Percentiles rank a stretch among this genome's conserved stretches.
phyloP scores from a whole-genome alignment of 192 early-diverging fungal species.

The Pilaira anomala region DNA sequence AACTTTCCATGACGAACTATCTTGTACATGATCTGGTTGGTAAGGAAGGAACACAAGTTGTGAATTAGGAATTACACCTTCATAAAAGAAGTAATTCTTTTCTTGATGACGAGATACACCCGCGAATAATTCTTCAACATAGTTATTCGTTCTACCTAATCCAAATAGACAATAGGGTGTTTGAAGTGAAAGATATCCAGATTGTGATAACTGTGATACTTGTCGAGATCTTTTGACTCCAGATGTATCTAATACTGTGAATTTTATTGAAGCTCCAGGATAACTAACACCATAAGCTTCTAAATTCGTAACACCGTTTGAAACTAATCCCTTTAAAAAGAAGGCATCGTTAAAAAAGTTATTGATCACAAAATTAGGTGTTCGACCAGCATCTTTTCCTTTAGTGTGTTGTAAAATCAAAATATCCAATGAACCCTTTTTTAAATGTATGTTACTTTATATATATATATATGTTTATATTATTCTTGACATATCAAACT shows the following conservation, averaged over 20 bases:
- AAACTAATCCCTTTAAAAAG: slow-evolving; percentile 82
- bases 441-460: not conserved
- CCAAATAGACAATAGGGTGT: slow-evolving; percentile 85
- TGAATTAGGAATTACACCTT: slow-evolving; percentile 92
- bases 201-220: slow-evolving; percentile 79
- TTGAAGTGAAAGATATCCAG: slow-evolving; percentile 69
- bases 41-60: slow-evolving; percentile 86
- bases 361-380: slow-evolving; percentile 69
- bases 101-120: slow-evolving; percentile 66
- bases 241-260: slow-evolving; percentile 74
- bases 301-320: slow-evolving; percentile 57
- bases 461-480: not conserved
- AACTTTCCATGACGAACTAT: slow-evolving; percentile 68
- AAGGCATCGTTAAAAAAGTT: slow-evolving; percentile 94
- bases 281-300: slow-evolving; percentile 79
- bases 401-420: slow-evolving; percentile 54
- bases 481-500: too few relatives aligned
- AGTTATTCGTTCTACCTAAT: slow-evolving; percentile 92
- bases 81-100: slow-evolving; percentile 60
- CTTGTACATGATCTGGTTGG: slow-evolving; percentile 44
- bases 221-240: slow-evolving; percentile 77
- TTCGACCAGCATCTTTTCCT: slow-evolving; percentile 43
- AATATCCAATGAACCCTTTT: slow-evolving; percentile 78
- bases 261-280: slow-evolving; percentile 84
- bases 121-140: slow-evolving; percentile 91